phyloP scores from a whole-genome alignment of 306 rosid species.

The Acacia acuminata region DNA sequence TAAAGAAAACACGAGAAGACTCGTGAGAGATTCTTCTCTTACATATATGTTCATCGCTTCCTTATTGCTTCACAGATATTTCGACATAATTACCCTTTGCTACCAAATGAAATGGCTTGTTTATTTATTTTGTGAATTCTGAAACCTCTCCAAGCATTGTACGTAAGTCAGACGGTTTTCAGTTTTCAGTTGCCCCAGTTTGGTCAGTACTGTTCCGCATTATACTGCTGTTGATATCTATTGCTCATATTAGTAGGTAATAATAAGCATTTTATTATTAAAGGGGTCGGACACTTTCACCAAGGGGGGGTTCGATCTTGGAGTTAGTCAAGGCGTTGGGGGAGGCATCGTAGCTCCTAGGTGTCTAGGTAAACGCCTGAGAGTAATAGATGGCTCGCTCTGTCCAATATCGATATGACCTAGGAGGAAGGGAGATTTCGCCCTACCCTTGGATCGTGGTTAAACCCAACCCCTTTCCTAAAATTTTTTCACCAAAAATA shows the following conservation, averaged over 20 bases:
- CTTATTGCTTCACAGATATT: neutral
- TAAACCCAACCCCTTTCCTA: too few relatives aligned
- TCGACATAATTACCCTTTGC: neutral
- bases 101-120: neutral
- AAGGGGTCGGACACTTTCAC: too few relatives aligned
- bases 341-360: too few relatives aligned
- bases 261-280: too few relatives aligned
- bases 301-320: too few relatives aligned
- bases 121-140: neutral
- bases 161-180: neutral
- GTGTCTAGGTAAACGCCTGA: too few relatives aligned
- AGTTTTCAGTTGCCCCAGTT: neutral
- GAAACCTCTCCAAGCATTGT: neutral
- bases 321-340: too few relatives aligned
- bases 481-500: too few relatives aligned
- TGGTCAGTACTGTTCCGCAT: neutral
- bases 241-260: neutral
- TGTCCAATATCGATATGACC: too few relatives aligned
- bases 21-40: neutral
- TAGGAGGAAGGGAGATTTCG: too few relatives aligned
- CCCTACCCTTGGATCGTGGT: too few relatives aligned
- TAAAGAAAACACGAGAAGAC: neutral
- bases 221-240: neutral
- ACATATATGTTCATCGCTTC: neutral
- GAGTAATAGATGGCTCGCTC: too few relatives aligned